These are phyloP conservation scores for Auricularia auricula-judae DNA, from an alignment of 768 basidiomycete species.

Conservation along the genomic window DNA sequence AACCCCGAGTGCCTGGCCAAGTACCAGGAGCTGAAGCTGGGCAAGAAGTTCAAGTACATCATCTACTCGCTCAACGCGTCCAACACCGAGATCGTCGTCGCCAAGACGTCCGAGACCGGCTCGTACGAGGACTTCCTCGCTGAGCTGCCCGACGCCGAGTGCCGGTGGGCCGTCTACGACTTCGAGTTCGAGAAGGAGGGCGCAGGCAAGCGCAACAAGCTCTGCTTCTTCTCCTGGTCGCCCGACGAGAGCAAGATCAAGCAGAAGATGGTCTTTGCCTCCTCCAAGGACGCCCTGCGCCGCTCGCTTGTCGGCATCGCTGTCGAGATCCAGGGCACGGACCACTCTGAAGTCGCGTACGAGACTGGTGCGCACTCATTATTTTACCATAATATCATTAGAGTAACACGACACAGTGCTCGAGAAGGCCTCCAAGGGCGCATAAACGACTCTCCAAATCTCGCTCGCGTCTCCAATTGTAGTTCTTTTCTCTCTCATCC, in stretches of 20 bases:
- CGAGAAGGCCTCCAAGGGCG: constrained; percentile 6
- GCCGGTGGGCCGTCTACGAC: constrained; percentile 90
- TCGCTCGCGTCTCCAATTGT: too few relatives aligned
- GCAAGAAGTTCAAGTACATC: constrained; percentile 74
- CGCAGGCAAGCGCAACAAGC: constrained; percentile 74
- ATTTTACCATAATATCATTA: neutral
- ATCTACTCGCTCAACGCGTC: constrained; percentile 56
- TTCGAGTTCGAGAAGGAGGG: constrained; percentile 70
- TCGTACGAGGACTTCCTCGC: constrained; percentile 65
- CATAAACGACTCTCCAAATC: neutral
- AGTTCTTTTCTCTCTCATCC: too few relatives aligned
- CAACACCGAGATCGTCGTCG: constrained; percentile 65
- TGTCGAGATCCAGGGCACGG: constrained; percentile 80
- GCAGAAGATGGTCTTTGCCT: constrained; percentile 87
- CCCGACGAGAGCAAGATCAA: constrained; percentile 80
- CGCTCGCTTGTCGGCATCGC: constrained; percentile 64
- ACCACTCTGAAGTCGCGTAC: constrained; percentile 57
- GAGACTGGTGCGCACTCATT: constrained; percentile 42
- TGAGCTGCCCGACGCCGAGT: constrained; percentile 63
- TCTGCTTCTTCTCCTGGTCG: constrained; percentile 75
- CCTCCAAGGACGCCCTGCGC: constrained; percentile 74
- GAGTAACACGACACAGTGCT: constrained; percentile 1
- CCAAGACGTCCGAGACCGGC: constrained; percentile 41
- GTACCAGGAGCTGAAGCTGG: constrained; percentile 65
- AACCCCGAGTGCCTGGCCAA: constrained; percentile 39